These are phyloP conservation scores for Aspergillus fumigatiaffinis DNA, from an alignment of 2,329 filamentous ascomycete genomes.

Conservation along the genomic window DNA sequence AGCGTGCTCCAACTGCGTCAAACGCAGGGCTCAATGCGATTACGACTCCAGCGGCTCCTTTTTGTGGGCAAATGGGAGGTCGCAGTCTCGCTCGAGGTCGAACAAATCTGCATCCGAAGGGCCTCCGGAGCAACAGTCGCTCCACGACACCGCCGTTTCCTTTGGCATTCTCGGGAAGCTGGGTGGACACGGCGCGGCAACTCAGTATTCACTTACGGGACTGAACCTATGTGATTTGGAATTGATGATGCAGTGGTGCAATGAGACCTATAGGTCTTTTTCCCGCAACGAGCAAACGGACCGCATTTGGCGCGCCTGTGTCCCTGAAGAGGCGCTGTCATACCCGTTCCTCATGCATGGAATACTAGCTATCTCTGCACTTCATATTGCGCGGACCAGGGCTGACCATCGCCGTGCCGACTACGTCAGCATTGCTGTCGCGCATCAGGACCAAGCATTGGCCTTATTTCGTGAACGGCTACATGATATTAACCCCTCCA, in stretches of 20 bases:
- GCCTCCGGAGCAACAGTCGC: conserved; percentile 12
- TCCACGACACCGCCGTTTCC: conserved; percentile 15
- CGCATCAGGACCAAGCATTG: conserved; percentile 32
- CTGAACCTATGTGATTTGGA: conserved; percentile 45
- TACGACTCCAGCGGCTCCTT: conserved; percentile 29
- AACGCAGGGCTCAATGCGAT: conserved; percentile 30
- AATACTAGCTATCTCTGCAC: conserved; percentile 31
- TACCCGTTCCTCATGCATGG: conserved; percentile 37
- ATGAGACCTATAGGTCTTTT: conserved; percentile 29
- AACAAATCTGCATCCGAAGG: conserved; percentile 18
- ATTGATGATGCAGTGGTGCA: conserved; percentile 40
- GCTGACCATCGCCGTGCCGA: conserved; percentile 18
- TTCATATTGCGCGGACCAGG: conserved; percentile 32
- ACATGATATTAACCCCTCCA: conserved; percentile 29
- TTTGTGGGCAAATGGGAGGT: conserved; percentile 30
- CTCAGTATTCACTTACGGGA: conserved; percentile 15
- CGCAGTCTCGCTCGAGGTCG: conserved; percentile 11
- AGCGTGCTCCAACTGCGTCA: conserved; percentile 30
- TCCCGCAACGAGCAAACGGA: conserved; percentile 29
- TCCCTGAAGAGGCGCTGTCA: conserved; percentile 31
- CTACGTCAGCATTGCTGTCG: conserved; percentile 35
- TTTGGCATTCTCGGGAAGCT: conserved; percentile 23
- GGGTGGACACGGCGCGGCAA: conserved; percentile 8
- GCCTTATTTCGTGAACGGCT: conserved; percentile 33
- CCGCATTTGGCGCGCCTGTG: conserved; percentile 28